These are phyloP conservation scores for Amylostereum chailletii DNA, from an alignment of 1,284 basidiomycete genomes.

Conservation along the genomic window DNA sequence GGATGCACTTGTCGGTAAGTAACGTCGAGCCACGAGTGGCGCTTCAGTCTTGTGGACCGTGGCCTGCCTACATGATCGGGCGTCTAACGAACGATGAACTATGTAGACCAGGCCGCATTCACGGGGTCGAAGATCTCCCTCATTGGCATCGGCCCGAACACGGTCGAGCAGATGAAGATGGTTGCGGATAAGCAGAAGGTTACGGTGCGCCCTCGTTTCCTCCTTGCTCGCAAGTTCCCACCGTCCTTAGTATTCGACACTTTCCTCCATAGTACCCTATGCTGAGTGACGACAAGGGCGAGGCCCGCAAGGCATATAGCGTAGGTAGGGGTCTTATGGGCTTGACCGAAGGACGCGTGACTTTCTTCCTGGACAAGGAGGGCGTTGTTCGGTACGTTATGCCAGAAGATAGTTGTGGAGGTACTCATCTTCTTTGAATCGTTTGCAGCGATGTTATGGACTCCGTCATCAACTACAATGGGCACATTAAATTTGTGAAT, in stretches of 20 bases:
- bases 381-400: slow-evolving; percentile 51
- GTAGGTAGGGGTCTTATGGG: slow-evolving; percentile 62
- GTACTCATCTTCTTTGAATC: too few relatives aligned
- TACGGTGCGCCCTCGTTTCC: slow-evolving; percentile 32
- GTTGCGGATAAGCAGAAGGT: slow-evolving; percentile 70
- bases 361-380: slow-evolving; percentile 66
- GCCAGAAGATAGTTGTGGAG: too few relatives aligned
- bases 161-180: slow-evolving; percentile 59
- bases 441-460: slow-evolving; percentile 40
- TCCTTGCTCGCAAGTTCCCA: background rate
- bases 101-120: slow-evolving; percentile 57
- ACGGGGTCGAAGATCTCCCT: slow-evolving; percentile 54
- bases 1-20: slow-evolving; percentile 58
- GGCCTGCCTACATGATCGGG: background rate
- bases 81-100: too few relatives aligned
- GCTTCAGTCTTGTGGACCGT: background rate
- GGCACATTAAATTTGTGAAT: slow-evolving; percentile 60
- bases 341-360: slow-evolving; percentile 54
- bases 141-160: slow-evolving; percentile 64
- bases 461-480: slow-evolving; percentile 49
- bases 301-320: slow-evolving; percentile 52
- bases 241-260: background rate
- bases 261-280: slow-evolving; percentile 50
- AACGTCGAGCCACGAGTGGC: background rate
- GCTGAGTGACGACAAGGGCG: slow-evolving; percentile 58